These are phyloP conservation scores for Penicillium taxi DNA, from an alignment of 495 filamentous ascomycete species.

Conservation along the genomic window DNA sequence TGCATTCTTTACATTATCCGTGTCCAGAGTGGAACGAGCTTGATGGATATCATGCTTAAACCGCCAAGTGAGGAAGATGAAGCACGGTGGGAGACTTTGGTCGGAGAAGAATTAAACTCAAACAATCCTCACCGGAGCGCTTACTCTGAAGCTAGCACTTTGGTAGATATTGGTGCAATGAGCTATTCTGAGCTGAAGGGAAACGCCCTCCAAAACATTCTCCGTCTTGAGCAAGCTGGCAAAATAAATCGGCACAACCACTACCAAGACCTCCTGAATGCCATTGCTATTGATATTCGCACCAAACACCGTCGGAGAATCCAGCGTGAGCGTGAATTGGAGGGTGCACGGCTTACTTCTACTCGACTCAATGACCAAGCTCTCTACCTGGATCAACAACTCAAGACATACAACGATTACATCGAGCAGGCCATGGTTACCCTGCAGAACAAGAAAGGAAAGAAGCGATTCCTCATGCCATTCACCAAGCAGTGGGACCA, in stretches of 20 bases:
- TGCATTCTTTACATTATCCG: constrained; percentile 97
- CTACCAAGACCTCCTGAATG: constrained; percentile 95
- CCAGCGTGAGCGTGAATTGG: constrained; percentile 82
- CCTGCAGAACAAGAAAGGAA: constrained; percentile 95
- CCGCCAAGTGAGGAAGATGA: constrained; percentile 83
- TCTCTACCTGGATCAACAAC: constrained; percentile 81
- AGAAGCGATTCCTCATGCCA: constrained; percentile 88
- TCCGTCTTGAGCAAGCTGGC: constrained; percentile 74
- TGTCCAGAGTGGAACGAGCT: constrained; percentile 82
- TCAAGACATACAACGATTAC: constrained; percentile 97
- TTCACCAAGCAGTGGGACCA: constrained; percentile 99
- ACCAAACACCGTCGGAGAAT: constrained; percentile 90
- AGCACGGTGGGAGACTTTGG: constrained; percentile 71
- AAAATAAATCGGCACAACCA: constrained; percentile 84
- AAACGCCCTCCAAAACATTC: constrained; percentile 87
- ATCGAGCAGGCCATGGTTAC: constrained; percentile 98
- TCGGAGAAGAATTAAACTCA: constrained; percentile 73
- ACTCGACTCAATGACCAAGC: constrained; percentile 84
- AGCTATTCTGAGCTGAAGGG: constrained; percentile 88
- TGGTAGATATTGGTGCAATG: constrained; percentile 84
- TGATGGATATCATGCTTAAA: constrained; percentile 92
- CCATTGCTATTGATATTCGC: constrained; percentile 92
- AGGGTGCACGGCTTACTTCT: constrained; percentile 78
- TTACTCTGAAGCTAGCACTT: constrained; percentile 79
- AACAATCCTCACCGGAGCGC: constrained; percentile 65